Evolutionary conservation across 2,329 filamentous ascomycete genomes (phyloP), one percentile per base, ranked within the genome.

Genomic region (Colletotrichum godetiae): DNA sequence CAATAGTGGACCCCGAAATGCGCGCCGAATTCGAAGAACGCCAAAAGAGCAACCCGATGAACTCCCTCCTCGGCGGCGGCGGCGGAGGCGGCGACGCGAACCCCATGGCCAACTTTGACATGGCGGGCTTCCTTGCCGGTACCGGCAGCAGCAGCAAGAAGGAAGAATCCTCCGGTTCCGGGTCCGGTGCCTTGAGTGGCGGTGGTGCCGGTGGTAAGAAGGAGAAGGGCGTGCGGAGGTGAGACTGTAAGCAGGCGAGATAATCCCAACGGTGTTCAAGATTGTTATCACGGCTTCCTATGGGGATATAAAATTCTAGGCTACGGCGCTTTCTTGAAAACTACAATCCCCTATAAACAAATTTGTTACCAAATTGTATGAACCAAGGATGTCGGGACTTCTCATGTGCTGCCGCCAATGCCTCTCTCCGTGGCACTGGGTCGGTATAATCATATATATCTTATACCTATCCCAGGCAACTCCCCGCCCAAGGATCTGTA

Each of bases 1-100:
- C 27, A 27, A 27, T 27, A 98, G 95, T 99, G 95, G 97, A 98
- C 81, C 95, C 95, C n/a, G 97, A 99, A 83, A 93, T 94, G 85
- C 92, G 92, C 78, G 94, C 94, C 78, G 97, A 98, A 81, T 98
- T 97, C 81, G 95, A 98, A 82, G 94, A 95, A 79, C 92, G 95
- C 79, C 95, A 97, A 82, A 95, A 95, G 84, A 90, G 90, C 75
- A 92, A 91, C 76, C 91, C 93, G 1, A 86, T 95, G 76, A 88
- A 87, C 74, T 87, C 89, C 80, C 78, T 91, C 77, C 86, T 91
- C 74, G 85, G 83, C 27, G 81, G 81, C 68, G 75, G 77, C 57
- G 79, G 71, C 56, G 76, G 67, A 58, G 75, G 68, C 53, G 73
- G 70, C 33, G 42, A 49, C 42, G 72, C 71, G 10, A 89, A 83